Evolutionary conservation across 768 basidiomycete species (phyloP).

Genomic region (Trametopsis cervina): DNA sequence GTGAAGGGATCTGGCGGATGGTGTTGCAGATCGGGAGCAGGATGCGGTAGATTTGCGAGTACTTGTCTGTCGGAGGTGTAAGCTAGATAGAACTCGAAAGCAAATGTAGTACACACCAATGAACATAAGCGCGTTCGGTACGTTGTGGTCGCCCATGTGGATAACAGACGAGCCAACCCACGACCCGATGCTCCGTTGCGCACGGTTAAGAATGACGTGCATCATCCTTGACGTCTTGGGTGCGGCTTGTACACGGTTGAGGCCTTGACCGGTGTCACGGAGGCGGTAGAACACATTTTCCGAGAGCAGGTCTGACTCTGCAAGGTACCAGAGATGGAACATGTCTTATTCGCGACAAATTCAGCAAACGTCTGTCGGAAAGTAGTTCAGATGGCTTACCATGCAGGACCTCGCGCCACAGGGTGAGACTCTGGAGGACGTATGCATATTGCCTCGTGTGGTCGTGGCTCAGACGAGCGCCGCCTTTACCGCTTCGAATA

Average conservation of each 20-base stretch:
- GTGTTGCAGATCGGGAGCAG: conserved; percentile 83
- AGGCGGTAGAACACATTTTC: conserved; percentile 70
- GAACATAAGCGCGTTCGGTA: conserved; percentile 81
- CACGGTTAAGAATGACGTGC: conserved; percentile 80
- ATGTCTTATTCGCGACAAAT: conserved; percentile 45
- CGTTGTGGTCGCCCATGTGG: conserved; percentile 85
- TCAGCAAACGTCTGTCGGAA: not conserved
- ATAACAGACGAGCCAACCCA: conserved; percentile 87
- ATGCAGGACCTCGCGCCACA: conserved; percentile 83
- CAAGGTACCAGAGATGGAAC: conserved; percentile 81
- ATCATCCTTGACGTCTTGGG: conserved; percentile 90
- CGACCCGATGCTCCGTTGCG: conserved; percentile 70
- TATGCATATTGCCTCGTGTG: conserved; percentile 82
- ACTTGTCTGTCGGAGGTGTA: conserved; percentile 51
- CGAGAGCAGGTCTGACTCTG: conserved; percentile 77
- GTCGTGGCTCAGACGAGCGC: conserved; percentile 77
- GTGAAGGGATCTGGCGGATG: conserved; percentile 60
- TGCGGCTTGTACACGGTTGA: conserved; percentile 81
- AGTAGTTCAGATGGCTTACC: conserved; percentile 34
- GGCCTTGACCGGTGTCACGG: conserved; percentile 85
- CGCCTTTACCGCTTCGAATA: conserved; percentile 74
- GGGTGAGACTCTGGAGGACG: conserved; percentile 78
- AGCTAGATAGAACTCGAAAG: not conserved
- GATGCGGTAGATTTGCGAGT: conserved; percentile 88
- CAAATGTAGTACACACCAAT: conserved; percentile 40